A percentile compares a stretch with the other conserved stretches of the same genome.
phyloP scores from a whole-genome alignment of 1,284 basidiomycete species.

The Austroboletus olivaceoglutinosus region DNA sequence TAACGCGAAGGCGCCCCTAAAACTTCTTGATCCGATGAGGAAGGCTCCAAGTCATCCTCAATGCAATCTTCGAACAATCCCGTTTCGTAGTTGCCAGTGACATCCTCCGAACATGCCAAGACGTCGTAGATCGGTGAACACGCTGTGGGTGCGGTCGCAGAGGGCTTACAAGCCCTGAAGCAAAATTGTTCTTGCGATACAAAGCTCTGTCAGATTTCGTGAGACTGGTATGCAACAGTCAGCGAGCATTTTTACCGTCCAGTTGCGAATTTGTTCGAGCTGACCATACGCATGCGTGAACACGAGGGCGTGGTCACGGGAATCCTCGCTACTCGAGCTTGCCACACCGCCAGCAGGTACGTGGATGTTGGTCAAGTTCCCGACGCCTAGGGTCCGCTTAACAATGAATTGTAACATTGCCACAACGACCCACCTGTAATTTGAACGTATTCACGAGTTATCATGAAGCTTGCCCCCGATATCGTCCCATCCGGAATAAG shows the following conservation, averaged over 20 bases:
- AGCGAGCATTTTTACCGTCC: slow-evolving; percentile 49
- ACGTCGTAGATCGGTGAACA: slow-evolving; percentile 71
- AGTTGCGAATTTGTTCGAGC: slow-evolving; percentile 58
- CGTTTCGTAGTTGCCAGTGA: slow-evolving; percentile 51
- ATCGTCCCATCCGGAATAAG: slow-evolving; percentile 77
- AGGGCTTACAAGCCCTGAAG: slow-evolving; percentile 69
- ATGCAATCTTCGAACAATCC: slow-evolving; percentile 61
- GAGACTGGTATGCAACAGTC: slow-evolving; percentile 10
- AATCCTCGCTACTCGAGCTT: slow-evolving; percentile 61
- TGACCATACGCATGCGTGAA: slow-evolving; percentile 70
- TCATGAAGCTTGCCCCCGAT: slow-evolving; percentile 66
- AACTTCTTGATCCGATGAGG: slow-evolving; percentile 66
- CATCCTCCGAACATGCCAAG: slow-evolving; percentile 54
- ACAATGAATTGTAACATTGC: not conserved
- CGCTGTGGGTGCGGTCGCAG: slow-evolving; percentile 52
- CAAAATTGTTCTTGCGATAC: slow-evolving; percentile 63
- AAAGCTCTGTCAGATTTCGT: slow-evolving; percentile 45
- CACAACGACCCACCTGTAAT: slow-evolving; percentile 48
- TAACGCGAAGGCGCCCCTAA: slow-evolving; percentile 59
- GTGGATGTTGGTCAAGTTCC: slow-evolving; percentile 66
- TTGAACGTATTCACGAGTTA: slow-evolving; percentile 70
- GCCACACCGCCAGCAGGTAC: slow-evolving; percentile 60
- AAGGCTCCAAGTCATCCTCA: slow-evolving; percentile 51
- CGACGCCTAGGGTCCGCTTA: slow-evolving; percentile 42
- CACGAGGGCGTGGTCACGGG: slow-evolving; percentile 67